Percentiles rank a stretch among this genome's conserved stretches.
Conservation (phyloP, 768 basidiomycete genomes). For the Kondoa malvinella region DNA sequence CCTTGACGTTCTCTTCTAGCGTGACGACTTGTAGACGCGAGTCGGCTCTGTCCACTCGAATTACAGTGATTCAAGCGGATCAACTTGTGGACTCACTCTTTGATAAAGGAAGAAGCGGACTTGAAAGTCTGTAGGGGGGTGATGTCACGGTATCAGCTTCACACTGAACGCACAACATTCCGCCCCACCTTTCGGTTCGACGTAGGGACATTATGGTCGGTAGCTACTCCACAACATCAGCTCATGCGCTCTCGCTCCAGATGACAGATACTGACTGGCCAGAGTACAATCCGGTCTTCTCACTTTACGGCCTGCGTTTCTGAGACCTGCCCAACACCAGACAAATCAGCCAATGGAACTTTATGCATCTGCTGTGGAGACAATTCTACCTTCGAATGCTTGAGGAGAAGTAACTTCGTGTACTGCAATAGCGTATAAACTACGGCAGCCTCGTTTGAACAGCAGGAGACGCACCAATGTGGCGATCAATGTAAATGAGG, state of each 20-base stretch:
- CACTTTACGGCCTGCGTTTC: constrained; percentile 53
- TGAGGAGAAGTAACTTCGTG: constrained; percentile 91
- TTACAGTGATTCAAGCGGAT: background rate
- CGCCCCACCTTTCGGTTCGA: constrained; percentile 19
- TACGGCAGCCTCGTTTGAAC: constrained; percentile 33
- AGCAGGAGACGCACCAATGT: background rate
- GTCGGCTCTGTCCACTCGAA: constrained; percentile 36
- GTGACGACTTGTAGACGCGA: constrained; percentile 67
- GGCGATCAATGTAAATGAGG: constrained; percentile 35
- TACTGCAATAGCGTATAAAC: constrained; percentile 34
- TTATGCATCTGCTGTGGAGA: constrained; percentile 41
- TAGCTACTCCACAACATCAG: background rate
- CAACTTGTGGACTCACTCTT: constrained; percentile 36
- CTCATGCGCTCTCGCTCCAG: background rate
- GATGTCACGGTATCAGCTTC: background rate
- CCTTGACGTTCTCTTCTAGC: constrained; percentile 74
- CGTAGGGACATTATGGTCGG: constrained; percentile 25
- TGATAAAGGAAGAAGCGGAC: constrained; percentile 53
- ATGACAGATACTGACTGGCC: constrained; percentile 52
- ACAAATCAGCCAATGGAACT: background rate
- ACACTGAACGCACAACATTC: too few relatives aligned
- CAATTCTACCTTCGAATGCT: constrained; percentile 35
- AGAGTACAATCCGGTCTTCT: constrained; percentile 75
- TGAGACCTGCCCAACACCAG: constrained; percentile 19
- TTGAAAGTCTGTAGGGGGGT: constrained; percentile 46